These are phyloP conservation scores for Fusarium lateritium DNA, from an alignment of 2,329 filamentous ascomycete genomes.

Conservation along the genomic window DNA sequence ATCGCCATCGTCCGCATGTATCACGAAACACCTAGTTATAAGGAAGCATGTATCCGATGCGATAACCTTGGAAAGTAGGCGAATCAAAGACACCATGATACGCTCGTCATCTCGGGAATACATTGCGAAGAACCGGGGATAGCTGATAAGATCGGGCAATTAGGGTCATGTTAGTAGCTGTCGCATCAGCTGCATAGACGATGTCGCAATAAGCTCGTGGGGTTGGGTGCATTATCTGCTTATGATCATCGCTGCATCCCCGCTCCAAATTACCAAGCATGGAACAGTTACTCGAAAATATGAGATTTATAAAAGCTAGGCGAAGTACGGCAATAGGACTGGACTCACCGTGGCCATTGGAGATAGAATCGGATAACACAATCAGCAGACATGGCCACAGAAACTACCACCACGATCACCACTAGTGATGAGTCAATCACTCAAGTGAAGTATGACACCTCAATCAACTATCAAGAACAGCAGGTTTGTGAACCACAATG, in stretches of 20 bases:
- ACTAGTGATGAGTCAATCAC: neutral
- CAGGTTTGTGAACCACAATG: neutral
- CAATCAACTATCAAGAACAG: neutral
- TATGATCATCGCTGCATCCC: neutral
- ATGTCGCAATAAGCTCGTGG: conserved; percentile 11
- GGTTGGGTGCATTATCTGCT: neutral
- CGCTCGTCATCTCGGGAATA: conserved; percentile 9
- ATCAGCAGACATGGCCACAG: neutral
- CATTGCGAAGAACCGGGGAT: conserved; percentile 6
- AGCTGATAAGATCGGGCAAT: neutral
- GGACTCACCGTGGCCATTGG: neutral
- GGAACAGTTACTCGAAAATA: neutral
- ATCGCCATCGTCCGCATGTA: neutral
- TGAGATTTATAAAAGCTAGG: neutral
- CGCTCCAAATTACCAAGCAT: neutral
- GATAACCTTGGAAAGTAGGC: neutral
- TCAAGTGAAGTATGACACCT: neutral
- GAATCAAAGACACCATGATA: neutral
- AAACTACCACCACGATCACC: neutral
- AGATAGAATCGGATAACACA: neutral
- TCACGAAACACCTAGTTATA: neutral
- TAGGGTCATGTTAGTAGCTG: neutral
- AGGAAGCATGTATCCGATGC: neutral
- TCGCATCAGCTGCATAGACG: conserved; percentile 4
- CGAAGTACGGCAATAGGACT: neutral